These are phyloP conservation scores for Dendryphion nanum DNA, from an alignment of 2,329 filamentous ascomycete species.

Conservation along the genomic window DNA sequence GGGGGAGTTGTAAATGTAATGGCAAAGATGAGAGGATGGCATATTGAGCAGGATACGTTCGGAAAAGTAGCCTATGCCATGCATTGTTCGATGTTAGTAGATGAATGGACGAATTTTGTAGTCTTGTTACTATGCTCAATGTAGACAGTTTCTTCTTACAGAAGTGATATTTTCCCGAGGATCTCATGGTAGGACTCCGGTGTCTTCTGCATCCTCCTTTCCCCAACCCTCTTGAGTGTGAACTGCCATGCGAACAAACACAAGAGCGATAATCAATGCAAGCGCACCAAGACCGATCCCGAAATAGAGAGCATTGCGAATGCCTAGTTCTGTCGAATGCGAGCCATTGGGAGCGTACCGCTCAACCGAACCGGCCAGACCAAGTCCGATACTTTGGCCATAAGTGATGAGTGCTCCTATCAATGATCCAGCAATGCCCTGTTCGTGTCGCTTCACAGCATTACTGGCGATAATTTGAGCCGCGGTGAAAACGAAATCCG, in stretches of 20 bases:
- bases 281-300: neutral
- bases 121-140: too few species aligned
- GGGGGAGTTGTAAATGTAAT: too few species aligned
- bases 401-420: conserved; percentile 69
- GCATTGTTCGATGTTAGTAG: too few species aligned
- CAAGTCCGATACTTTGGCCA: conserved; percentile 63
- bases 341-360: conserved; percentile 7
- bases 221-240: neutral
- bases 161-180: too few species aligned
- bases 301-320: conserved; percentile 10
- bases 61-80: too few species aligned
- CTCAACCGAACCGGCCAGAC: conserved; percentile 63
- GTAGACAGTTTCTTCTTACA: too few species aligned
- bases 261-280: neutral
- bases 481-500: conserved; percentile 40
- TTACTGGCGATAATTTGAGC: conserved; percentile 38
- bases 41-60: too few species aligned
- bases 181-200: too few species aligned
- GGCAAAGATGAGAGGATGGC: too few species aligned
- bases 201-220: too few species aligned
- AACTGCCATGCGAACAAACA: neutral
- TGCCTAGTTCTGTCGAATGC: too few species aligned
- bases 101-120: too few species aligned
- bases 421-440: conserved; percentile 55
- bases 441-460: conserved; percentile 41